A percentile compares a stretch with the other conserved stretches of the same genome.
Conservation (phyloP, 768 basidiomycete species). For the Termitomyces sp. region DNA sequence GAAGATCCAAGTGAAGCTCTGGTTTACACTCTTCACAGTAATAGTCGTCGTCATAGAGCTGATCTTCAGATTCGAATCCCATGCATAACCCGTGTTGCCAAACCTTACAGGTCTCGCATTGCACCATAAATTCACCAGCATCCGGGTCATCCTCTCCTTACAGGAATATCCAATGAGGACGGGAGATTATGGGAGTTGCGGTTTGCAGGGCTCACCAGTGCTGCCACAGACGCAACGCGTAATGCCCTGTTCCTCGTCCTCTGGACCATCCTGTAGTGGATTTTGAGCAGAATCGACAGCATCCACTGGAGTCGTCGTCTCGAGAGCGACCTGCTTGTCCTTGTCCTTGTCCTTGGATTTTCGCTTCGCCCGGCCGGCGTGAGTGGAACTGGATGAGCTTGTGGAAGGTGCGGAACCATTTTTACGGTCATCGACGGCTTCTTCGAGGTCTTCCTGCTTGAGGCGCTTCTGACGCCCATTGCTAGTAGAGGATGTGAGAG, state of each 20-base stretch:
- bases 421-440: slow-evolving; percentile 52
- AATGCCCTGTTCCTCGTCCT: slow-evolving; percentile 57
- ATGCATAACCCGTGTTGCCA: slow-evolving; percentile 99
- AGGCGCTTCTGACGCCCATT: slow-evolving; percentile 49
- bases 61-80: slow-evolving; percentile 78
- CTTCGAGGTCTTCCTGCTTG: slow-evolving; percentile 74
- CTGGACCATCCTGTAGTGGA: slow-evolving; percentile 35
- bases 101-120: slow-evolving; percentile 94
- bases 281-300: slow-evolving; percentile 25
- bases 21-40: slow-evolving; percentile 93
- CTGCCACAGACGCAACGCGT: slow-evolving; percentile 88
- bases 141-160: slow-evolving; percentile 67
- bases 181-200: slow-evolving; percentile 7
- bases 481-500: slow-evolving; percentile 32
- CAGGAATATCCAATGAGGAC: slow-evolving; percentile 21
- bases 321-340: slow-evolving; percentile 25
- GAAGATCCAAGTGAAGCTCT: slow-evolving; percentile 74
- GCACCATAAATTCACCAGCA: slow-evolving; percentile 95
- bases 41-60: slow-evolving; percentile 75
- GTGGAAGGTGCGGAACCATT: slow-evolving; percentile 29
- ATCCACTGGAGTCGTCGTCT: slow-evolving; percentile 20
- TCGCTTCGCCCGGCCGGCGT: slow-evolving; percentile 43
- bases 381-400: slow-evolving; percentile 23
- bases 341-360: slow-evolving; percentile 68
- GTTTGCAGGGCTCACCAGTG: slow-evolving; percentile 47